phyloP scores from a whole-genome alignment of 2,329 filamentous ascomycete genomes.

The Alternaria sp. region DNA sequence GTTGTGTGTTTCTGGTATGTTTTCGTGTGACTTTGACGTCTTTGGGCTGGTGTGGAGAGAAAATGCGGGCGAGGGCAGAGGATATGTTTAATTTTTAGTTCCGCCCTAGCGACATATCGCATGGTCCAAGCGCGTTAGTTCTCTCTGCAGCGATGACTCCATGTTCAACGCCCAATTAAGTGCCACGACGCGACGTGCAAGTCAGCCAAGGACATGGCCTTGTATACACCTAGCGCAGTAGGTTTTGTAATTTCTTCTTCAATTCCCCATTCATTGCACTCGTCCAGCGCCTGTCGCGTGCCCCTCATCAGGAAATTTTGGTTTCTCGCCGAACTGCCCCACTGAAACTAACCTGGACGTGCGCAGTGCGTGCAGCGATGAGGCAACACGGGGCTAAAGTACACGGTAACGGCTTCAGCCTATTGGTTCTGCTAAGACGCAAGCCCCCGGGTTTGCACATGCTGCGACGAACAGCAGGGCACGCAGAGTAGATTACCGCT shows the following conservation, averaged over 20 bases:
- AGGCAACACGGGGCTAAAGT: conserved; percentile 41
- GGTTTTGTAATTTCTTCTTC: conserved; percentile 5
- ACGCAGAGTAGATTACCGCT: conserved; percentile 32
- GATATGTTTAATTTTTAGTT: conserved; percentile 37
- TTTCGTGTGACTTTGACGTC: conserved; percentile 53
- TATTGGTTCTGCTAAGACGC: conserved; percentile 42
- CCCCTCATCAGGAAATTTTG: conserved; percentile 29
- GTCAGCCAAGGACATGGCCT: conserved; percentile 10
- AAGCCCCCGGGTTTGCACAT: conserved; percentile 31
- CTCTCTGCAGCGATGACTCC: conserved; percentile 33
- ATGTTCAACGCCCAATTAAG: conserved; percentile 20
- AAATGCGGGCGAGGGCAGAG: conserved; percentile 37
- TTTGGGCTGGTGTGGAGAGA: conserved; percentile 44
- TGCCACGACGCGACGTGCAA: conserved; percentile 20
- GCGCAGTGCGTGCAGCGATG: conserved; percentile 36
- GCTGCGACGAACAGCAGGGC: conserved; percentile 35
- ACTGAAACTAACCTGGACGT: conserved; percentile 41
- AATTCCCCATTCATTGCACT: conserved; percentile 5
- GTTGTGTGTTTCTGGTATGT: conserved; percentile 31
- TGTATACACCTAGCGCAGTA: conserved; percentile 3
- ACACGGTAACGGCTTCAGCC: conserved; percentile 21
- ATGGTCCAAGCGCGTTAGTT: conserved; percentile 26
- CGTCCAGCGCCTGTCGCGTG: conserved; percentile 31
- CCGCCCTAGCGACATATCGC: conserved; percentile 33
- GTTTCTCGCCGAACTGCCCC: conserved; percentile 35